phyloP scores from a whole-genome alignment of 768 basidiomycete genomes.

The Agrocybe pediades region DNA sequence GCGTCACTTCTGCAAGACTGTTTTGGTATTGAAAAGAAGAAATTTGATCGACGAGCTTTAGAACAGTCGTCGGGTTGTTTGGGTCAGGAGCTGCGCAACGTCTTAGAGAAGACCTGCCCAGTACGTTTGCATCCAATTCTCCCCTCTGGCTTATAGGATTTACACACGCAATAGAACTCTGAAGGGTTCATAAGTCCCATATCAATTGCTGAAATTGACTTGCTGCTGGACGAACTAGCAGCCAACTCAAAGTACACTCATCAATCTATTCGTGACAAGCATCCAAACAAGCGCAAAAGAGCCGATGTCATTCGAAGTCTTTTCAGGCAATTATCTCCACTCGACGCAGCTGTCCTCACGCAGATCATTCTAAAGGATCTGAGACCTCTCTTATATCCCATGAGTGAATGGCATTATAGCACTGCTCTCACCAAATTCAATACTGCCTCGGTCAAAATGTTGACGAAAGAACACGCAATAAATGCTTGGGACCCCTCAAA shows the following conservation, averaged over 20 bases:
- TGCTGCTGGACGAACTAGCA: conserved; percentile 75
- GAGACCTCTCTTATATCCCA: conserved; percentile 74
- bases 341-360: conserved; percentile 68
- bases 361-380: conserved; percentile 92
- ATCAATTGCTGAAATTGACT: conserved; percentile 56
- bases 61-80: conserved; percentile 63
- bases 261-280: conserved; percentile 38
- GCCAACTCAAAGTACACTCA: conserved; percentile 64
- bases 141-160: not conserved
- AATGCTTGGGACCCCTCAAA: conserved; percentile 59
- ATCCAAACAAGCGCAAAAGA: conserved; percentile 29
- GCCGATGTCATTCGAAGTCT: conserved; percentile 52
- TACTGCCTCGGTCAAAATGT: conserved; percentile 50
- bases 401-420: conserved; percentile 51
- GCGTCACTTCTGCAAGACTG: conserved; percentile 50
- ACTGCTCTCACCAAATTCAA: conserved; percentile 58
- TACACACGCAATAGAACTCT: conserved; percentile 21
- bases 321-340: conserved; percentile 60
- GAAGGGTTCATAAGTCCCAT: conserved; percentile 37
- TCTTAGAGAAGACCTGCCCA: conserved; percentile 40
- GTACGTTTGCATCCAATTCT: conserved; percentile 26
- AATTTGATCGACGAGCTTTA: conserved; percentile 39
- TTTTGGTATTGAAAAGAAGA: conserved; percentile 37
- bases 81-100: conserved; percentile 60
- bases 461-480: conserved; percentile 71